Conservation (phyloP, 305 asterid species). For the Fraxinus floribunda region DNA sequence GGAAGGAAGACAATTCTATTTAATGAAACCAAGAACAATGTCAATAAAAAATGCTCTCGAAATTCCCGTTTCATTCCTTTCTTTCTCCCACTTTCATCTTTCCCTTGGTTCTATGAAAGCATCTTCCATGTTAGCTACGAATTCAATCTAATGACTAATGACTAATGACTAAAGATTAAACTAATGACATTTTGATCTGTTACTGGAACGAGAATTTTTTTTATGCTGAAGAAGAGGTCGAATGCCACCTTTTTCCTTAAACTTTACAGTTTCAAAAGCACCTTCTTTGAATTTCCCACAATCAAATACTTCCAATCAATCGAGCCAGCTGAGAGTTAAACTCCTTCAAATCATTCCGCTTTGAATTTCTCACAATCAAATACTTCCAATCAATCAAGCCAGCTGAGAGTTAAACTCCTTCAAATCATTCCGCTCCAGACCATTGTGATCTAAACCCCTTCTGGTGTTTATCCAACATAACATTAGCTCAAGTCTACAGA, state of each 20-base stretch:
- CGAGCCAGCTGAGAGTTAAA: neutral
- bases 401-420: neutral
- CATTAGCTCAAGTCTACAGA: neutral
- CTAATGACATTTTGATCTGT: neutral
- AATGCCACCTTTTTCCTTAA: neutral
- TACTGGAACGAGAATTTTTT: neutral
- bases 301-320: neutral
- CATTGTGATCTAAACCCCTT: neutral
- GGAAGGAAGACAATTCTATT: neutral
- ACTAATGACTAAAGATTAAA: too few relatives aligned
- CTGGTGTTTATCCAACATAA: neutral
- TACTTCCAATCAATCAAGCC: too few relatives aligned
- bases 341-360: neutral
- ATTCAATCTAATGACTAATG: neutral
- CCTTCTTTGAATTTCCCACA: neutral
- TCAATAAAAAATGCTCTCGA: neutral
- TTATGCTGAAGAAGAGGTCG: neutral
- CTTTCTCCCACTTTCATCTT: neutral
- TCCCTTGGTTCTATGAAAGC: neutral
- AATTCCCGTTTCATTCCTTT: neutral
- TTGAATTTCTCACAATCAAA: too few relatives aligned
- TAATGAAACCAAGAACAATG: neutral
- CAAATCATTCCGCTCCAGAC: neutral
- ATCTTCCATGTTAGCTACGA: neutral
- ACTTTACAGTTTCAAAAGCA: neutral